Conservation (phyloP, 345 rosid genomes). For the Leavenworthia alabamica region DNA sequence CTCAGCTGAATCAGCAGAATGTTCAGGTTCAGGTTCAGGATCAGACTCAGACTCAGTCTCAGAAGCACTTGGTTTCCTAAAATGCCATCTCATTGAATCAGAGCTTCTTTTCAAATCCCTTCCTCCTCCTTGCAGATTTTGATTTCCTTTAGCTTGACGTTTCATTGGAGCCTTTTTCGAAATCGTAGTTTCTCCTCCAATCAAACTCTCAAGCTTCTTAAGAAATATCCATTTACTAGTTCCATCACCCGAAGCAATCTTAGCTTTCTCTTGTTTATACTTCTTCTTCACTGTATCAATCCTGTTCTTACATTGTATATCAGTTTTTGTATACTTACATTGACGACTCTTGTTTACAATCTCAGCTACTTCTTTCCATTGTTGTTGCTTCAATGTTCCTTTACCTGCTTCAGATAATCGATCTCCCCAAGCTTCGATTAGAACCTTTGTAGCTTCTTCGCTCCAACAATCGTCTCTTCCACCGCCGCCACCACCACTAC, state of each 20-base stretch:
- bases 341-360: conserved; percentile 62
- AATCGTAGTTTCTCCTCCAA: too few relatives aligned
- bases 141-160: too few relatives aligned
- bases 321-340: conserved; percentile 57
- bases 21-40: too few relatives aligned
- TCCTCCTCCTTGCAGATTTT: too few relatives aligned
- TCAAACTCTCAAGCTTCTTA: conserved; percentile 57
- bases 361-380: conserved; percentile 95
- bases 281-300: conserved; percentile 95
- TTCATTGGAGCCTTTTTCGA: too few relatives aligned
- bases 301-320: conserved; percentile 90
- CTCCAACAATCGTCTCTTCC: conserved; percentile 97
- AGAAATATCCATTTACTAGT: conserved; percentile 70
- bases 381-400: conserved; percentile 88
- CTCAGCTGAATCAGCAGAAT: too few relatives aligned
- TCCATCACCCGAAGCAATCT: conserved; percentile 47
- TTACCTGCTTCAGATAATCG: conserved; percentile 77
- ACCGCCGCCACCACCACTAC: conserved; percentile 28
- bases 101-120: too few relatives aligned
- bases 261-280: conserved; percentile 75
- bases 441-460: conserved; percentile 71
- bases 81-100: too few relatives aligned
- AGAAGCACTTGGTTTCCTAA: too few relatives aligned
- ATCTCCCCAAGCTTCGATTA: conserved; percentile 88
- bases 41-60: too few relatives aligned